A percentile compares a stretch with the other conserved stretches of the same genome.
Conservation (phyloP, 164 flowering plant genomes). For the Nymphaea colorata region DNA sequence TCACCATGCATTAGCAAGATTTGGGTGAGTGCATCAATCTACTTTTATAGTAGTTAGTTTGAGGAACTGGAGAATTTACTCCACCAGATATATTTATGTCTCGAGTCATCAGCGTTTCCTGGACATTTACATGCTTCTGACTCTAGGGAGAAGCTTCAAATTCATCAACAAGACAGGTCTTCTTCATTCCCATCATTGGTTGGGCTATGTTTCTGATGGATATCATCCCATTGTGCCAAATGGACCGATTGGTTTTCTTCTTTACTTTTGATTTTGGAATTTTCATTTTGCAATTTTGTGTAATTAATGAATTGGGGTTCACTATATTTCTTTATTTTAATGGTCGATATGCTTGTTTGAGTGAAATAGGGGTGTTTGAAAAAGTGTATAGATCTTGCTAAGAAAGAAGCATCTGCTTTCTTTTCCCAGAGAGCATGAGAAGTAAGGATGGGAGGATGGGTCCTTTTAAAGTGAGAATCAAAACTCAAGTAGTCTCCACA, state of each 20-base stretch:
- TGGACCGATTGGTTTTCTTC: slow-evolving; percentile 82
- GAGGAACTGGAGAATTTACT: slow-evolving; percentile 84
- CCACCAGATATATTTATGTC: slow-evolving; percentile 67
- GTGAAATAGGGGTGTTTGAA: slow-evolving; percentile 64
- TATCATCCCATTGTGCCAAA: slow-evolving; percentile 72
- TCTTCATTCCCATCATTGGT: slow-evolving; percentile 72
- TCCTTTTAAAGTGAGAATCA: slow-evolving; percentile 61
- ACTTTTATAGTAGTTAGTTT: slow-evolving; percentile 46
- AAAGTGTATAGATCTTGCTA: slow-evolving; percentile 65
- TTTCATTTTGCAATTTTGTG: not conserved
- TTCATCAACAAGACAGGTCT: slow-evolving; percentile 90
- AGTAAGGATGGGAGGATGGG: slow-evolving; percentile 79
- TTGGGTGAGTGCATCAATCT: slow-evolving; percentile 67
- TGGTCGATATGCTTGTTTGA: not conserved
- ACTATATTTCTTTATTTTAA: not conserved
- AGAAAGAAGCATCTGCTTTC: slow-evolving; percentile 83
- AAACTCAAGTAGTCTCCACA: not conserved
- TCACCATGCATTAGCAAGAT: slow-evolving; percentile 60
- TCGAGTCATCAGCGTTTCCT: slow-evolving; percentile 93
- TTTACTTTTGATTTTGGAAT: not conserved
- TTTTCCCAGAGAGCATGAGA: slow-evolving; percentile 95
- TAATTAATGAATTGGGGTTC: not conserved
- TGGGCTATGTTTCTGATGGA: slow-evolving; percentile 96
- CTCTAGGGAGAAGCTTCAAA: slow-evolving; percentile 81
- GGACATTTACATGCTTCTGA: slow-evolving; percentile 75